phyloP scores from a whole-genome alignment of 2,329 filamentous ascomycete genomes.

The Talaromyces islandicus region DNA sequence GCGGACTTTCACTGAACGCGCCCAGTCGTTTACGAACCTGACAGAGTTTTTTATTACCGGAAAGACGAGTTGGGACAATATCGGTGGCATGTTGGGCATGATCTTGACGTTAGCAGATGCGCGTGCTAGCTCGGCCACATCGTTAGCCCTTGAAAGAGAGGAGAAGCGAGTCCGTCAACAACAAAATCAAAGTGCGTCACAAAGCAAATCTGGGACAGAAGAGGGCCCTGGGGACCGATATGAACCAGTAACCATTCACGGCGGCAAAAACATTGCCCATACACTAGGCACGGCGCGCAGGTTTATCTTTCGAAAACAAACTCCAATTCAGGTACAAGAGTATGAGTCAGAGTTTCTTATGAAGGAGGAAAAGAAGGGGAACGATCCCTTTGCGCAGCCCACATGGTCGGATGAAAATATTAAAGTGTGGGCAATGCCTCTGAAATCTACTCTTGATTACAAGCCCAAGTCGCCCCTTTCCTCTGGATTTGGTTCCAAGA shows the following conservation, averaged over 20 bases:
- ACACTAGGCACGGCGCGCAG: conserved; percentile 73
- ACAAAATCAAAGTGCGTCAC: background rate
- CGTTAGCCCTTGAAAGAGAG: conserved; percentile 28
- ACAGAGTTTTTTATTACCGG: conserved; percentile 81
- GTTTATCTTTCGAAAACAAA: conserved; percentile 79
- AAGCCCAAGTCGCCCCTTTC: conserved; percentile 13
- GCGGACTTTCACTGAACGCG: conserved; percentile 65
- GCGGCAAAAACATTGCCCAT: conserved; percentile 73
- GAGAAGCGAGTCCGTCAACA: background rate
- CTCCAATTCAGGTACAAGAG: conserved; percentile 69
- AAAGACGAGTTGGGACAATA: conserved; percentile 64
- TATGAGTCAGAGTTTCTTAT: conserved; percentile 37
- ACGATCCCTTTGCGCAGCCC: conserved; percentile 42
- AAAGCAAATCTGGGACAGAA: background rate
- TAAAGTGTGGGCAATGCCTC: conserved; percentile 75
- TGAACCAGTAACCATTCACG: conserved; percentile 59
- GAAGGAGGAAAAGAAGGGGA: conserved; percentile 10
- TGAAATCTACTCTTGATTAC: conserved; percentile 26
- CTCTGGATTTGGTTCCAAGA: conserved; percentile 15
- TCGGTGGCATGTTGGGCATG: conserved; percentile 78
- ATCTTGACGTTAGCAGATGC: conserved; percentile 76
- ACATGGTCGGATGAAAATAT: conserved; percentile 72
- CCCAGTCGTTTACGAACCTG: conserved; percentile 58
- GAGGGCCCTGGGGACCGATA: background rate
- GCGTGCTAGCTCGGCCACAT: conserved; percentile 42